These are phyloP conservation scores for Aphanocladium album DNA, from an alignment of 2,329 filamentous ascomycete genomes.

Conservation along the genomic window DNA sequence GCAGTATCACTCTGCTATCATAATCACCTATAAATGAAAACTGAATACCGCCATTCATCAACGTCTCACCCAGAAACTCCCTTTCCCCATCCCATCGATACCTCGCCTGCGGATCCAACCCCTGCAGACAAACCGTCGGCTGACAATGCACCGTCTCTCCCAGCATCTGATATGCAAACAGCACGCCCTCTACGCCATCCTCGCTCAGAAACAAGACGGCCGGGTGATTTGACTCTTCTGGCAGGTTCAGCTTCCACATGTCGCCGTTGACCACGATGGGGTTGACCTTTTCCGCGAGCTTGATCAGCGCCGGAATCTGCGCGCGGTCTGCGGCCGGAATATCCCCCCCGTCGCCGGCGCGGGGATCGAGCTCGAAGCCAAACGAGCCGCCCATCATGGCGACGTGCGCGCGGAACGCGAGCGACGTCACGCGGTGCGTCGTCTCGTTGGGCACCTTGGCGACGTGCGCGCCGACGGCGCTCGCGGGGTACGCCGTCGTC, in stretches of 20 bases:
- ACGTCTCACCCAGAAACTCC: constrained; percentile 50
- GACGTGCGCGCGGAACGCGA: constrained; percentile 58
- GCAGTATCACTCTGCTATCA: not conserved
- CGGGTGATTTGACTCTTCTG: constrained; percentile 56
- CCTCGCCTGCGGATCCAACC: constrained; percentile 47
- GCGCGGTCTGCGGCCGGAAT: constrained; percentile 45
- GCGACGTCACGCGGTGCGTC: constrained; percentile 49
- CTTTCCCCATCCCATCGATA: constrained; percentile 50
- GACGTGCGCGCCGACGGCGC: constrained; percentile 61
- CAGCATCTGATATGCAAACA: constrained; percentile 57
- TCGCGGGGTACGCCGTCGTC: constrained; percentile 56
- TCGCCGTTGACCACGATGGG: constrained; percentile 55
- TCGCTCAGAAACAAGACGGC: constrained; percentile 54
- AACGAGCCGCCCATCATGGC: constrained; percentile 66
- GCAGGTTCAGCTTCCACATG: constrained; percentile 53
- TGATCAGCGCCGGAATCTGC: constrained; percentile 49
- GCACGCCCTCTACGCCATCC: constrained; percentile 42
- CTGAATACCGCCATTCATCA: constrained; percentile 39
- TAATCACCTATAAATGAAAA: not conserved
- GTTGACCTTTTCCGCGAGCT: constrained; percentile 50
- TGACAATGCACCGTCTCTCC: constrained; percentile 46
- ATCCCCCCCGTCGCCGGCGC: constrained; percentile 28
- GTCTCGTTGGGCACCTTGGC: constrained; percentile 55
- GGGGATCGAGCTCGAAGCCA: constrained; percentile 57
- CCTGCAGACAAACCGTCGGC: constrained; percentile 50